Conservation (phyloP, 2,329 filamentous ascomycete species). For the Pseudocercospora eumusae region DNA sequence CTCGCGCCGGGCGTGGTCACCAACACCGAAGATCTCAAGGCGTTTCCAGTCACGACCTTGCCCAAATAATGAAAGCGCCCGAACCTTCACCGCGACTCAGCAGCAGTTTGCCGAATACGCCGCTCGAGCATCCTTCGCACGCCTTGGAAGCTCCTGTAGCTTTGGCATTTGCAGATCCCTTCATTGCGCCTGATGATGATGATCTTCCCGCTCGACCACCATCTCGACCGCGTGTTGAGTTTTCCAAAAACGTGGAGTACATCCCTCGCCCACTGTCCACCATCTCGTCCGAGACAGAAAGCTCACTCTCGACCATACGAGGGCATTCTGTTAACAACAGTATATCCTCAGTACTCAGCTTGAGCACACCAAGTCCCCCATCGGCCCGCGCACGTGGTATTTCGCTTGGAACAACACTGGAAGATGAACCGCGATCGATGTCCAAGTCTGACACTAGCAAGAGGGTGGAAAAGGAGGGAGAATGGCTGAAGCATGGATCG, state of each 20-base stretch:
- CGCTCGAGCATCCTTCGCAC: conserved; percentile 31
- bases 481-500: conserved; percentile 36
- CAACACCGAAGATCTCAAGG: conserved; percentile 78
- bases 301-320: conserved; percentile 67
- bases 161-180: conserved; percentile 14
- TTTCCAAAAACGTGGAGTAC: conserved; percentile 80
- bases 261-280: conserved; percentile 80
- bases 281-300: conserved; percentile 81
- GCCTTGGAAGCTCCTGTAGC: background rate
- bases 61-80: conserved; percentile 61
- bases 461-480: conserved; percentile 37
- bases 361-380: conserved; percentile 52
- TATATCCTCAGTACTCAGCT: conserved; percentile 73
- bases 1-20: conserved; percentile 48
- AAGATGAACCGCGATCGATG: conserved; percentile 58
- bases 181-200: conserved; percentile 26
- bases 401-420: conserved; percentile 45
- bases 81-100: conserved; percentile 35
- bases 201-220: conserved; percentile 41
- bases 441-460: conserved; percentile 47
- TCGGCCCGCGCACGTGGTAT: conserved; percentile 46
- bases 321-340: conserved; percentile 76
- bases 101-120: conserved; percentile 41
- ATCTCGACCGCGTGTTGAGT: conserved; percentile 71
- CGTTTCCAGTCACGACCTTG: conserved; percentile 81